Evolutionary conservation across 306 rosid genomes (phyloP).

Genomic region (Spatholobus suberectus): DNA sequence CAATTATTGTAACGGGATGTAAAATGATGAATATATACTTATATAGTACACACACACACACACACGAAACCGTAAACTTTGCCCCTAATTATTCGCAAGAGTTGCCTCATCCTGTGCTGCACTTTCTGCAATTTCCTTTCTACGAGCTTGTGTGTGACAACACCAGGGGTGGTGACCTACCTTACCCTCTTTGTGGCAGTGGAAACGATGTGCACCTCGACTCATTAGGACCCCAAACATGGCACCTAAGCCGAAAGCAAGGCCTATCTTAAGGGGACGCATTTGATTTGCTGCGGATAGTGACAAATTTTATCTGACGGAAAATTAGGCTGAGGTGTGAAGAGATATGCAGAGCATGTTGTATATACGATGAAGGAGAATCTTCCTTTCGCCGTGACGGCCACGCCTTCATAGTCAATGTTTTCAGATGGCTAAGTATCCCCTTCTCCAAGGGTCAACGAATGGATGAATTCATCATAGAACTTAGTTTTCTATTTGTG

Average conservation of each 20-base stretch:
- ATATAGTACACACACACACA: too few species aligned
- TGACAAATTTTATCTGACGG: not conserved
- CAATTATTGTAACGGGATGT: not conserved
- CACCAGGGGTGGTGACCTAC: not conserved
- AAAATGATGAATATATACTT: too few species aligned
- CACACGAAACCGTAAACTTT: too few species aligned
- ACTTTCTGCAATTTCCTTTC: slow-evolving; percentile 19
- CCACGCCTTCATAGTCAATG: slow-evolving; percentile 25
- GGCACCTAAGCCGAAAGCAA: slow-evolving; percentile 52
- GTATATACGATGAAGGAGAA: not conserved
- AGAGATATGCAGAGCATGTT: not conserved
- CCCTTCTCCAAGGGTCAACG: slow-evolving; percentile 37
- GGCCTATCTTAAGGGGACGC: slow-evolving; percentile 30
- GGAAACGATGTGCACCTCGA: slow-evolving; percentile 13
- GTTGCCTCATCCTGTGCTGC: not conserved
- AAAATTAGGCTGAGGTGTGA: not conserved
- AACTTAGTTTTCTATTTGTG: not conserved
- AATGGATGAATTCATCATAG: not conserved
- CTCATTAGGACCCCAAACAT: slow-evolving; percentile 46
- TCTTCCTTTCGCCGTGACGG: not conserved
- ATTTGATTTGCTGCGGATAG: not conserved
- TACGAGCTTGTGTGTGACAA: slow-evolving; percentile 37
- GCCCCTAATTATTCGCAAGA: not conserved
- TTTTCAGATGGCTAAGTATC: not conserved
- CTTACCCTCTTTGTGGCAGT: slow-evolving; percentile 30